phyloP scores from a whole-genome alignment of 192 early-diverging fungal species.

The Coemansia sp. region DNA sequence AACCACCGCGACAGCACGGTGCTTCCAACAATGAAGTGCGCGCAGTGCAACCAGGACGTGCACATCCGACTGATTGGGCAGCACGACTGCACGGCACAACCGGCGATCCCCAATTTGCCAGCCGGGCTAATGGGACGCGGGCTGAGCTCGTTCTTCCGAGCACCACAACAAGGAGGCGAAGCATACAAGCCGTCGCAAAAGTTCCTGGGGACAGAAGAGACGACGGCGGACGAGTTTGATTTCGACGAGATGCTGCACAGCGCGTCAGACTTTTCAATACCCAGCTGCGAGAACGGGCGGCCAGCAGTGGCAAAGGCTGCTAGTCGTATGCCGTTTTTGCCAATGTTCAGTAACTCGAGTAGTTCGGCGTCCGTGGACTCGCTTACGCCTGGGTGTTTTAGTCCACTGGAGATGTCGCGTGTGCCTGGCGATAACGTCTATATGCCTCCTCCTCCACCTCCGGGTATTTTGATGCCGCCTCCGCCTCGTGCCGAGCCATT shows the following conservation, averaged over 20 bases:
- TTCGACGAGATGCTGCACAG: conserved; percentile 49
- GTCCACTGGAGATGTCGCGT: conserved; percentile 24
- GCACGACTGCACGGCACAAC: conserved; percentile 42
- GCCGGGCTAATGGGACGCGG: conserved; percentile 14
- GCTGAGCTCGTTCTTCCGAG: conserved; percentile 42
- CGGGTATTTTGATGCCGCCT: background rate
- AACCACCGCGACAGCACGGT: conserved; percentile 49
- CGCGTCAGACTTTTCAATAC: conserved; percentile 11
- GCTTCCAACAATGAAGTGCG: conserved; percentile 55
- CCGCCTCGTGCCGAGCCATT: background rate
- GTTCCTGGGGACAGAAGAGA: conserved; percentile 27
- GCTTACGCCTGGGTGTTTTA: conserved; percentile 19
- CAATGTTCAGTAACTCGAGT: conserved; percentile 14
- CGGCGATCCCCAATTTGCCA: conserved; percentile 30
- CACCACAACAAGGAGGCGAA: conserved; percentile 1
- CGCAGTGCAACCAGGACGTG: conserved; percentile 55
- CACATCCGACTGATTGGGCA: conserved; percentile 51
- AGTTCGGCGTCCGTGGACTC: conserved; percentile 35
- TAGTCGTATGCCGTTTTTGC: background rate
- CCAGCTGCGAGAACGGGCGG: conserved; percentile 14
- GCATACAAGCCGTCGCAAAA: conserved; percentile 49
- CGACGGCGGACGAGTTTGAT: conserved; percentile 53
- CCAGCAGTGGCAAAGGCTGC: background rate
- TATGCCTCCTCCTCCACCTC: background rate
- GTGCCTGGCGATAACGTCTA: background rate